Evolutionary conservation across 1,139 yeast species (phyloP).

Genomic region (Eremothecium coryli): DNA sequence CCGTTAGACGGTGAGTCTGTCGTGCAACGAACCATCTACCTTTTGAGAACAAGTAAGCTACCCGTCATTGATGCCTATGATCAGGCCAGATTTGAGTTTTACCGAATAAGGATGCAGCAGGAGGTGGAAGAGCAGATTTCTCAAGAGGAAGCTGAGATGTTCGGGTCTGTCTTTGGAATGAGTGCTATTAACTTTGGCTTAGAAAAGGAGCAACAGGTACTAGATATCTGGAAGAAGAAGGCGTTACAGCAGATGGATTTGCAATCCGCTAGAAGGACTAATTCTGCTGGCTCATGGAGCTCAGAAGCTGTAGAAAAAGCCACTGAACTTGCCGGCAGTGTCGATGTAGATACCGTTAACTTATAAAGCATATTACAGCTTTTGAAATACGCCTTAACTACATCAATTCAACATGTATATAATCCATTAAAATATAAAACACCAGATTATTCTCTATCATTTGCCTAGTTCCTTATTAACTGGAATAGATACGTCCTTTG

Average conservation of each 20-base stretch:
- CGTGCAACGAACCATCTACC: slow-evolving; percentile 79
- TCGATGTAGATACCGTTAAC: too few species aligned
- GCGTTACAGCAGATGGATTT: slow-evolving; percentile 55
- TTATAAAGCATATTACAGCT: too few species aligned
- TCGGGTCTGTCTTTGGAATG: slow-evolving; percentile 63
- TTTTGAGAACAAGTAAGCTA: slow-evolving; percentile 39
- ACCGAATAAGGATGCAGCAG: slow-evolving; percentile 73
- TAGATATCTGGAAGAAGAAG: slow-evolving; percentile 64
- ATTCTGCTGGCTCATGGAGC: slow-evolving; percentile 33
- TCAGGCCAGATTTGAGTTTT: slow-evolving; percentile 79
- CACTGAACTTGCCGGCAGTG: slow-evolving; percentile 2
- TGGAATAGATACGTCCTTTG: slow-evolving; percentile 38
- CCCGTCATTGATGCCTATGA: slow-evolving; percentile 65
- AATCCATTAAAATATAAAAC: too few species aligned
- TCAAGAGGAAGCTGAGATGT: slow-evolving; percentile 77
- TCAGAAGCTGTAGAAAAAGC: slow-evolving; percentile 16
- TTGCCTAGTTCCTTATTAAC: slow-evolving; percentile 28
- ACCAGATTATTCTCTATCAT: too few species aligned
- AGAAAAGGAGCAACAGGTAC: slow-evolving; percentile 57
- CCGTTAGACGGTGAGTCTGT: slow-evolving; percentile 89
- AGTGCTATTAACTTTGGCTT: slow-evolving; percentile 60
- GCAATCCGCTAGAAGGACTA: slow-evolving; percentile 37
- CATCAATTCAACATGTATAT: too few species aligned
- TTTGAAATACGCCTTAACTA: too few species aligned
- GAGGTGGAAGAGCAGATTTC: slow-evolving; percentile 69